These are phyloP conservation scores for Colletotrichum lupini DNA, from an alignment of 2,329 filamentous ascomycete species.

Conservation along the genomic window DNA sequence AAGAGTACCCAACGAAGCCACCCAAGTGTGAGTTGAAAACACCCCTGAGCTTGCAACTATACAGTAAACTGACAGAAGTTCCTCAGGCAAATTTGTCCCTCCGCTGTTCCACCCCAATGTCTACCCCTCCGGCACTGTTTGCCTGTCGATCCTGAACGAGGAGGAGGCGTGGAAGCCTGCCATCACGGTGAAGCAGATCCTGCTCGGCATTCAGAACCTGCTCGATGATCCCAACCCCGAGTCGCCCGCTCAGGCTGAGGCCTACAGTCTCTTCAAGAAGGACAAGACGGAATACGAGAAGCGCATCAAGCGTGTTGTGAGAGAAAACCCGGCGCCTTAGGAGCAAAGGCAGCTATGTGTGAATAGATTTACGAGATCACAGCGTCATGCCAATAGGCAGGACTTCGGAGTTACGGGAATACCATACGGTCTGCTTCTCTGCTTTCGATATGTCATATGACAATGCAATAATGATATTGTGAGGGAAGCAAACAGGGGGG, in stretches of 20 bases:
- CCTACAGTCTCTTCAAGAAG: conserved; percentile 96
- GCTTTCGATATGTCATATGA: conserved; percentile 24
- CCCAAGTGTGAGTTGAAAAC: conserved; percentile 86
- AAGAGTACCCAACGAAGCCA: conserved; percentile 98
- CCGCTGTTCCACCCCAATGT: conserved; percentile 99
- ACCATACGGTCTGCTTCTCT: conserved; percentile 35
- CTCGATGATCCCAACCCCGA: conserved; percentile 97
- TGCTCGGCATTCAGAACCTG: conserved; percentile 94
- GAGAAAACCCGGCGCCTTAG: conserved; percentile 85
- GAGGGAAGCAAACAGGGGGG: not conserved
- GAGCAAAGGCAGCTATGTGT: not conserved
- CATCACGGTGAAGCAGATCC: conserved; percentile 98
- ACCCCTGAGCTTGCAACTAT: not conserved
- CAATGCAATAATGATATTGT: conserved; percentile 3
- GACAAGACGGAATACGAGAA: conserved; percentile 89
- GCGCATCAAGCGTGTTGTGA: conserved; percentile 86
- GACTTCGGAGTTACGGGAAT: conserved; percentile 33
- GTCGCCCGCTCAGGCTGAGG: conserved; percentile 95
- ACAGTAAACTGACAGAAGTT: conserved; percentile 4
- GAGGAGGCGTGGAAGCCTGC: conserved; percentile 99
- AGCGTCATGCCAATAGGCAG: conserved; percentile 17
- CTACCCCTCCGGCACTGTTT: conserved; percentile 97
- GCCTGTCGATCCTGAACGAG: conserved; percentile 96
- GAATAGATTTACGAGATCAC: conserved; percentile 16
- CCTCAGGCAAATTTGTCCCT: conserved; percentile 90